These are phyloP conservation scores for Alternaria longipes DNA, from an alignment of 2,329 filamentous ascomycete species.

Conservation along the genomic window DNA sequence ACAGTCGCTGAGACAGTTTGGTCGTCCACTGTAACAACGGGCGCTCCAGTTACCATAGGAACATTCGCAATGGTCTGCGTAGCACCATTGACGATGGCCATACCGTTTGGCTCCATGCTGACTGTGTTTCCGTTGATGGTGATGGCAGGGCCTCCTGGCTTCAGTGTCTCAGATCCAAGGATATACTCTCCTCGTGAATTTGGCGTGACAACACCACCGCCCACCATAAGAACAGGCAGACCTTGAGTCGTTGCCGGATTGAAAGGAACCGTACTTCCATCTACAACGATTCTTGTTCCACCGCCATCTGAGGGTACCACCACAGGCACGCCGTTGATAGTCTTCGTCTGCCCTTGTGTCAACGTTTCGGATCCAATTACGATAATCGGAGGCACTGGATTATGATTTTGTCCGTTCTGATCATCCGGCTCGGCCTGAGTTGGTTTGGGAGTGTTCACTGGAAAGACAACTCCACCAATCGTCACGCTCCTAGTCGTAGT, in stretches of 20 bases:
- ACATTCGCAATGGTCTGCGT: conserved; percentile 39
- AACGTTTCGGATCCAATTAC: conserved; percentile 41
- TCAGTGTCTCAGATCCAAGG: conserved; percentile 40
- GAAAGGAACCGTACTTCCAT: conserved; percentile 36
- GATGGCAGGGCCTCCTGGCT: conserved; percentile 44
- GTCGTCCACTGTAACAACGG: conserved; percentile 34
- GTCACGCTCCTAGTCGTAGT: conserved; percentile 21
- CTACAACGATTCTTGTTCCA: conserved; percentile 39
- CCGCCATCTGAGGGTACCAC: conserved; percentile 32
- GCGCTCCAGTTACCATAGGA: conserved; percentile 21
- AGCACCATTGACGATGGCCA: conserved; percentile 50
- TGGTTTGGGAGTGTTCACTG: conserved; percentile 27
- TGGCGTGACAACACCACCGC: conserved; percentile 39
- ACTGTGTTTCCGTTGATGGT: conserved; percentile 49
- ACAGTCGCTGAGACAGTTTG: conserved; percentile 34
- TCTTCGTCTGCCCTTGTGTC: conserved; percentile 42
- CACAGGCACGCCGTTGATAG: conserved; percentile 45
- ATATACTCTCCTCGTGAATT: conserved; percentile 46
- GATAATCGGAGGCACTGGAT: conserved; percentile 22
- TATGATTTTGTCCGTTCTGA: conserved; percentile 12
- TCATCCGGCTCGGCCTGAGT: conserved; percentile 9
- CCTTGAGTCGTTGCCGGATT: conserved; percentile 29
- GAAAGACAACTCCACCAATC: conserved; percentile 34
- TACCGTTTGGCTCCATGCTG: conserved; percentile 48
- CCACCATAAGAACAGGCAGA: conserved; percentile 38